Evolutionary conservation across 805 yeast genomes (phyloP), one percentile per base, ranked within the genome.

Genomic region (Jamesozyma rosinii): DNA sequence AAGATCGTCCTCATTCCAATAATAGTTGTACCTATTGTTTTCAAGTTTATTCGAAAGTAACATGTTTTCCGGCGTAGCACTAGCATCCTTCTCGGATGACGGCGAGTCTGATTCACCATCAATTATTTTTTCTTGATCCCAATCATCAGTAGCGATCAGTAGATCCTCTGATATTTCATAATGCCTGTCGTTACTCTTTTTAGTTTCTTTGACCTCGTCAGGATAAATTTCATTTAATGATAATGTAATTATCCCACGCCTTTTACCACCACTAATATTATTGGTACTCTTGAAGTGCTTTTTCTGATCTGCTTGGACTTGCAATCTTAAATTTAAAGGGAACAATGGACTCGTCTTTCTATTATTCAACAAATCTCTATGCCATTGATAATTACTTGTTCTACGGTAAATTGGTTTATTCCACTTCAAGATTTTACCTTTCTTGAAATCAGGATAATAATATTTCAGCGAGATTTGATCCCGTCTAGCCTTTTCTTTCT

Each of bases 71-170:
- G 26, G n/a, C 18, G 6, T 13, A 21, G 20, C 5, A 4, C 2
- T 19, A 21, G 4, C 9, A 19, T 17, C 26, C 3, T 32, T 14
- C 10, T 26, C 14, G 6, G 26, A 4, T 3, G 10, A 6, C 10
- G 10, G 18, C 2, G 44, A 39, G 26, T 20, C 19, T 15, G 35
- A 35, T 3, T 66, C 68, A 4, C 76, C 79, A 36, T 76, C 76
- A 14, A 82, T 67, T 19, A 82, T 77, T 10, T 64, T 67, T 22
- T 77, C 79, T 52, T 80, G 84, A 50, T 83, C 78, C 95, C 95
- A 85, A 45, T 81, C 86, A 15, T 83, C 81, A 0, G 88, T 72
- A 0, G 89, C 81, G 19, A 84, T 64, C 2, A 81, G 65, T 40
- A 82, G 55, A 46, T 80, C 83, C 34, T 74, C 76, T 27, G 75